Percentiles rank a stretch among this genome's conserved stretches.
These are phyloP conservation scores for Erythrophleum fordii DNA, from an alignment of 306 rosid species.

Conservation along the genomic window DNA sequence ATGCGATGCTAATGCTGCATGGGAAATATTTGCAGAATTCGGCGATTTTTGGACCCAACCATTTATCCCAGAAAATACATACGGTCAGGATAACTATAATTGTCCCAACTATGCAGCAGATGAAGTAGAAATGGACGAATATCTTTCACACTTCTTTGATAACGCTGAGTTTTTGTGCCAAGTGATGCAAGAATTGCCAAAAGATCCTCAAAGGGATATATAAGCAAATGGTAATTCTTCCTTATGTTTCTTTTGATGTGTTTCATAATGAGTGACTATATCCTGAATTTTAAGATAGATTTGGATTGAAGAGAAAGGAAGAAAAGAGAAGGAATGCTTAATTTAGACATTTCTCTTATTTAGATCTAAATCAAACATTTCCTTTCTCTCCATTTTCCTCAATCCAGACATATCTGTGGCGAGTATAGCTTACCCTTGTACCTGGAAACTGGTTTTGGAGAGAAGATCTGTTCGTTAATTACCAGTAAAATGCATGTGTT, in stretches of 20 bases:
- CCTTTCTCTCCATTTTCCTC: too few relatives aligned
- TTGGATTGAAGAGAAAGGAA: too few relatives aligned
- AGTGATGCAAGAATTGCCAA: background rate
- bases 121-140: background rate
- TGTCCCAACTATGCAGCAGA: background rate
- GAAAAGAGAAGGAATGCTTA: too few relatives aligned
- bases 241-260: background rate
- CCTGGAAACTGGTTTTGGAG: background rate
- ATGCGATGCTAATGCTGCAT: slow-evolving; percentile 17
- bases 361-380: too few relatives aligned
- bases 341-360: too few relatives aligned
- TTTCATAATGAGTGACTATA: background rate
- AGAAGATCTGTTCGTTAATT: too few relatives aligned
- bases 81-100: background rate
- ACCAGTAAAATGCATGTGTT: too few relatives aligned
- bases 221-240: background rate
- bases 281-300: too few relatives aligned
- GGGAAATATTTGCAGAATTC: slow-evolving; percentile 24
- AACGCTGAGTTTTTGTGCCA: slow-evolving; percentile 17
- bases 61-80: slow-evolving; percentile 40
- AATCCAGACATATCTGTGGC: too few relatives aligned
- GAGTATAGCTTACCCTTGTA: too few relatives aligned
- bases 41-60: slow-evolving; percentile 66
- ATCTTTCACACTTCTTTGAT: slow-evolving; percentile 11
- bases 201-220: background rate